Conservation (phyloP, 306 rosid genomes). For the Fagus crenata region DNA sequence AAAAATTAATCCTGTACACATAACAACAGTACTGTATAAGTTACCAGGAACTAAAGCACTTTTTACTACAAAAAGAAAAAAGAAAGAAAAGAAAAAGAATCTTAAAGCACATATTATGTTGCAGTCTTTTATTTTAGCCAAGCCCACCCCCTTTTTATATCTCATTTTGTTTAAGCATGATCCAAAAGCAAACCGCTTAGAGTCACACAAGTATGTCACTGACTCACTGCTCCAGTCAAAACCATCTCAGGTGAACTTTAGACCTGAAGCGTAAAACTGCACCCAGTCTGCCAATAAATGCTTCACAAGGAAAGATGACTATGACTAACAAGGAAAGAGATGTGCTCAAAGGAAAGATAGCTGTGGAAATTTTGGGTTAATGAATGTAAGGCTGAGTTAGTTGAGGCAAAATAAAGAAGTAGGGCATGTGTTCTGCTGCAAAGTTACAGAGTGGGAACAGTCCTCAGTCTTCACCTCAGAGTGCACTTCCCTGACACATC, state of each 20-base stretch:
- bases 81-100: no score
- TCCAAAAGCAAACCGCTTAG: neutral
- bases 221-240: conserved; percentile 16
- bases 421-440: conserved; percentile 71
- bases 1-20: no score
- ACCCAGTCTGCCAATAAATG: conserved; percentile 39
- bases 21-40: no score
- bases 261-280: conserved; percentile 29
- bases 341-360: conserved; percentile 31
- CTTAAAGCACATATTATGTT: no score
- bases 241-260: conserved; percentile 43
- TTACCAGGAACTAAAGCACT: no score
- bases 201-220: conserved; percentile 2
- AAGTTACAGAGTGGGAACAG: conserved; percentile 58
- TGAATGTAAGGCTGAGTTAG: conserved; percentile 51
- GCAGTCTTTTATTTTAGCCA: no score
- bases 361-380: conserved; percentile 45
- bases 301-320: conserved; percentile 34
- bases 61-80: no score
- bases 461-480: conserved; percentile 43
- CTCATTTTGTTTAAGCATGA: neutral
- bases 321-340: conserved; percentile 45
- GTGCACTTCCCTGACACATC: conserved; percentile 66
- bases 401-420: conserved; percentile 47
- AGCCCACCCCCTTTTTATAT: neutral